Conservation (phyloP, 345 rosid genomes). For the Mercurialis annua region DNA sequence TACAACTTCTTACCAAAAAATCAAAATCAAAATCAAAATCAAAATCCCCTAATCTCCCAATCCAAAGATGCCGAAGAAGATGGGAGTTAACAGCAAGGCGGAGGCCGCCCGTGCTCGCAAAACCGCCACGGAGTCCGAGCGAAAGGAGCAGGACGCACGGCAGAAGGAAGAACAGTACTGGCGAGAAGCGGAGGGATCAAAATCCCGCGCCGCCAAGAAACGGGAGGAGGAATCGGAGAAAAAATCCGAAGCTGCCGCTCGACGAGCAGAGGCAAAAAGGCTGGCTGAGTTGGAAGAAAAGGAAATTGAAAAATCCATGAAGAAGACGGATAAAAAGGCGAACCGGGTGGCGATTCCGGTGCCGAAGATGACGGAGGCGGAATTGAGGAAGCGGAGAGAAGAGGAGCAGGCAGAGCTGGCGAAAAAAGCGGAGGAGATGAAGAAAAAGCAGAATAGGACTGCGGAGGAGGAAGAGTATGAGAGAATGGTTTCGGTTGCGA, state of each 20-base stretch:
- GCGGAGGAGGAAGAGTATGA: conserved; percentile 95
- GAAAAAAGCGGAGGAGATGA: conserved; percentile 68
- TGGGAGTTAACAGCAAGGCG: conserved; percentile 92
- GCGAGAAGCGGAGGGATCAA: conserved; percentile 90
- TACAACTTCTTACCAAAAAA: no score
- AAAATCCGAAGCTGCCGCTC: conserved; percentile 68
- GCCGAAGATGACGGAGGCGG: conserved; percentile 85
- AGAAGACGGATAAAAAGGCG: conserved; percentile 85
- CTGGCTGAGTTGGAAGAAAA: conserved; percentile 82
- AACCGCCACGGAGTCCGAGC: conserved; percentile 67
- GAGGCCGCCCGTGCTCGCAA: conserved; percentile 82
- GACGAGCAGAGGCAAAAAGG: conserved; percentile 64
- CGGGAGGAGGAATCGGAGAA: conserved; percentile 91
- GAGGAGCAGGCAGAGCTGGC: conserved; percentile 68
- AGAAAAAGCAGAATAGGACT: conserved; percentile 56
- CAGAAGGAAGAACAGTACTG: conserved; percentile 90
- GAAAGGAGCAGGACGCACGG: conserved; percentile 65
- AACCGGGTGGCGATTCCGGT: conserved; percentile 68
- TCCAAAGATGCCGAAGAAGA: conserved; percentile 82
- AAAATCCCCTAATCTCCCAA: not conserved
- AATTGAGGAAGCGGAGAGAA: conserved; percentile 51
- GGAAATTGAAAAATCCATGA: conserved; percentile 62
- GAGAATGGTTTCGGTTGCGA: conserved; percentile 64
- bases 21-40: not conserved
- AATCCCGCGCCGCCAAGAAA: conserved; percentile 78